phyloP scores from a whole-genome alignment of 208 protist genomes.

The Wallacemonas sp. region DNA sequence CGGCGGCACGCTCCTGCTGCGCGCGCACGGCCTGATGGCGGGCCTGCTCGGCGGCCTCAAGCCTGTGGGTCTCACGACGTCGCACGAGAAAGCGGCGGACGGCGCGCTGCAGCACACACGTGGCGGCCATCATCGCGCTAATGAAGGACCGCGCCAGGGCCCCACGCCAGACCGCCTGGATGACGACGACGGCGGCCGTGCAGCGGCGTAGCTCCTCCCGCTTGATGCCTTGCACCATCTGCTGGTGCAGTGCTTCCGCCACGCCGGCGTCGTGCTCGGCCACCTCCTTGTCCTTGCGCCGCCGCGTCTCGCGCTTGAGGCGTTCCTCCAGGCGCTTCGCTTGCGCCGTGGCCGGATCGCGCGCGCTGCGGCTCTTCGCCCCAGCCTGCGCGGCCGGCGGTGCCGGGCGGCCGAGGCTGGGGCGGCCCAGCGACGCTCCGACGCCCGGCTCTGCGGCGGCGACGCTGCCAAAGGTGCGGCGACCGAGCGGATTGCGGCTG shows the following conservation, averaged over 20 bases:
- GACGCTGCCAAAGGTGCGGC: conserved; percentile 40
- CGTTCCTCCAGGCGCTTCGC: conserved; percentile 25
- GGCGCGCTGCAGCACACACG: conserved; percentile 53
- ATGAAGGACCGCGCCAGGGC: conserved; percentile 66
- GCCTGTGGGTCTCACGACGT: conserved; percentile 34
- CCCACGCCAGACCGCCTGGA: conserved; percentile 84
- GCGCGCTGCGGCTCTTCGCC: conserved; percentile 19
- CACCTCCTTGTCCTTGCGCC: conserved; percentile 50
- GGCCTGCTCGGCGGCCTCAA: conserved; percentile 38
- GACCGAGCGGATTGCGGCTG: conserved; percentile 41
- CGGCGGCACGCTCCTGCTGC: conserved; percentile 42
- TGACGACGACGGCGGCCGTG: conserved; percentile 52
- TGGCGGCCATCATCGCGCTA: conserved; percentile 43
- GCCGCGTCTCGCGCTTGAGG: conserved; percentile 19
- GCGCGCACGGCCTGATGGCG: conserved; percentile 35
- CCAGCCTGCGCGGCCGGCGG: background rate
- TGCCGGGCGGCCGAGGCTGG: conserved; percentile 16
- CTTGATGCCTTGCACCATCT: conserved; percentile 74
- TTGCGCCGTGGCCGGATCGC: conserved; percentile 16
- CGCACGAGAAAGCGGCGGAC: conserved; percentile 61
- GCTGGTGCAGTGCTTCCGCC: conserved; percentile 65
- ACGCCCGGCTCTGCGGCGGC: conserved; percentile 4
- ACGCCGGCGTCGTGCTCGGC: conserved; percentile 52
- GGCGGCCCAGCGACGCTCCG: conserved; percentile 10
- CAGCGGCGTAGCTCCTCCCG: conserved; percentile 58